These are phyloP conservation scores for Mrakiaceae sp. DNA, from an alignment of 1,284 basidiomycete species.

Conservation along the genomic window DNA sequence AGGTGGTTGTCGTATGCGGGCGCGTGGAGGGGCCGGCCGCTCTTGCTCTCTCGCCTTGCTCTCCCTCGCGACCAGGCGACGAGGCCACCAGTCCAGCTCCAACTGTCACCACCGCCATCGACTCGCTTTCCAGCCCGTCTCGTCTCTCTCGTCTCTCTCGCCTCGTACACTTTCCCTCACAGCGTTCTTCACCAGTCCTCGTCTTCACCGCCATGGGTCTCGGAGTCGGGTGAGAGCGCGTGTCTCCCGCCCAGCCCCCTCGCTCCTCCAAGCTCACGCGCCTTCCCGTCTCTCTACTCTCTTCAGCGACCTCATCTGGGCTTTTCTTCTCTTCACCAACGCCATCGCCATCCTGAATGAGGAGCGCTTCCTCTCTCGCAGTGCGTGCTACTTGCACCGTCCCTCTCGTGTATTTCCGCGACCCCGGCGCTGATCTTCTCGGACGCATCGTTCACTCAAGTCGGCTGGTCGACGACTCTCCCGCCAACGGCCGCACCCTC, in stretches of 20 bases:
- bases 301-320: conserved; percentile 35
- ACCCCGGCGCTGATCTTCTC: background rate
- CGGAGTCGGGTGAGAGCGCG: conserved; percentile 1
- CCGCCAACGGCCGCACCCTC: conserved; percentile 36
- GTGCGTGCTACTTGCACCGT: conserved; percentile 44
- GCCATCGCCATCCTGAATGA: conserved; percentile 89
- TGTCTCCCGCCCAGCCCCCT: background rate
- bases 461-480: conserved; percentile 79
- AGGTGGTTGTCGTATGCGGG: background rate
- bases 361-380: conserved; percentile 83
- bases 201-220: conserved; percentile 1
- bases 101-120: too few relatives aligned
- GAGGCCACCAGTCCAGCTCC: too few relatives aligned
- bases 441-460: conserved; percentile 37
- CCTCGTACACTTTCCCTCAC: too few relatives aligned
- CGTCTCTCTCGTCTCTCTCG: too few relatives aligned
- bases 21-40: conserved; percentile 1
- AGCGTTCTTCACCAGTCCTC: background rate
- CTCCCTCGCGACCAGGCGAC: too few relatives aligned
- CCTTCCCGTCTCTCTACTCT: background rate
- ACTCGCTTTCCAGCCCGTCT: too few relatives aligned
- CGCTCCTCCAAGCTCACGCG: background rate
- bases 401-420: background rate
- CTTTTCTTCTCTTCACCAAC: conserved; percentile 68
- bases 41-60: too few relatives aligned